Base-by-base conservation (phyloP, 2,329 filamentous ascomycete genomes). In the Fusarium sp. region DNA sequence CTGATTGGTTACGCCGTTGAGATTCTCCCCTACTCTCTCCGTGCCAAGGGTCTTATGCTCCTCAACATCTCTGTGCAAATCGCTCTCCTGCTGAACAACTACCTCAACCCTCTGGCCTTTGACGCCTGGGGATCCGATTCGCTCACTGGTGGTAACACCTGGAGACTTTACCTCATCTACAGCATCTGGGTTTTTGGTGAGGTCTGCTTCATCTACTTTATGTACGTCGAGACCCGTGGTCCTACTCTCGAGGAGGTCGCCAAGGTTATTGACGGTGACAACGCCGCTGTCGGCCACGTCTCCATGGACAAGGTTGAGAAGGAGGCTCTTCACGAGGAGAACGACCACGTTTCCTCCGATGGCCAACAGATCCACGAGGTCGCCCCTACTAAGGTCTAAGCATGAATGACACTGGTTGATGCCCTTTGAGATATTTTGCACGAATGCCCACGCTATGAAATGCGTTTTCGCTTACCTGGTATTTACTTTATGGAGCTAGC, bases 211-310 rank as follows among this genome's bases (percentile, higher is more conserved):
- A 88, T 91, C 37, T 90, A 85, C 79, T 88, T 89, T 81, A 85
- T 90, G 78, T 90, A 89, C 76, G 85, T 90, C 52, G 90, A 93
- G 81, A 93, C 90, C 19, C 88, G 88, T 72, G 90, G 90, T 8
- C 88, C 89, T 2, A 92, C 90, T 3, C 87, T 93, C 1, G 90
- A 92, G 76, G 75, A 77, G 58, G 69, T 76, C 66, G 88, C 89
- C 44, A 86, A 87, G 73, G 90, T 91, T 73, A 92, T 93, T 72
- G 90, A 92, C 71, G 90, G 89, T 39, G 85, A 89, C n/a, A 84
- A 89, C 16, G 81, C 62, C 1, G 54, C 85, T 31, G 84, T 87
- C 10, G 85, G 83, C 2, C 81, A 86, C 68, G 81, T 89, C 61
- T 83, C 87, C 69, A 78, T 88, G 30, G 79, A 83, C 13, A 83